Conservation (phyloP, 177 flowering plant species). For the Vitis hybrid region DNA sequence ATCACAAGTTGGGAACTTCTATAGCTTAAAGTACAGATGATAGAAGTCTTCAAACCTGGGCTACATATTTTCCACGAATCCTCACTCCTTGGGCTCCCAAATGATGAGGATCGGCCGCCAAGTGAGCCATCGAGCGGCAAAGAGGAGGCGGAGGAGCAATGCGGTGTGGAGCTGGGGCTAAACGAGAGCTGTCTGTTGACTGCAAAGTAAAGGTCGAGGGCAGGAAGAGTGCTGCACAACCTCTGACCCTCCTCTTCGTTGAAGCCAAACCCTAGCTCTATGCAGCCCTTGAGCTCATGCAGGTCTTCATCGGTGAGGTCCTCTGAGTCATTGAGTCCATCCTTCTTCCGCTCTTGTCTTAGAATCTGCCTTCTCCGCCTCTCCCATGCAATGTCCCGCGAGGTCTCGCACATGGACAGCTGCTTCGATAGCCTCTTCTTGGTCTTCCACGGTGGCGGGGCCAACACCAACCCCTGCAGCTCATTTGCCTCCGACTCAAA, state of each 20-base stretch:
- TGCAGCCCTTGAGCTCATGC: conserved; percentile 49
- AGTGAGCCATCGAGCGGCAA: neutral
- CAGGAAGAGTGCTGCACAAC: conserved; percentile 49
- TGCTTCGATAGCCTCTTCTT: conserved; percentile 36
- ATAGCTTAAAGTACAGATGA: no score
- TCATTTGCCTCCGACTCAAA: conserved; percentile 31
- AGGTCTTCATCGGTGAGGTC: conserved; percentile 49
- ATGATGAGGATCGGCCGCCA: conserved; percentile 23
- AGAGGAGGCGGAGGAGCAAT: conserved; percentile 16
- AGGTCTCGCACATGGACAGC: conserved; percentile 44
- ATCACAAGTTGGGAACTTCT: neutral
- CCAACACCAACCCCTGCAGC: conserved; percentile 24
- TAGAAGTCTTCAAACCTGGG: conserved; percentile 23
- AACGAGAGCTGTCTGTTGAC: conserved; percentile 39
- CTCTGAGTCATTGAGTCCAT: conserved; percentile 12
- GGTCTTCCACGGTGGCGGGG: conserved; percentile 29
- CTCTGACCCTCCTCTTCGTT: conserved; percentile 44
- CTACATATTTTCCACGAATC: conserved; percentile 42
- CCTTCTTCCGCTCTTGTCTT: conserved; percentile 28
- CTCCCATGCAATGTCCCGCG: conserved; percentile 53
- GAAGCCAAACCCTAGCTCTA: conserved; percentile 62
- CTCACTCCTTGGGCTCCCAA: conserved; percentile 31
- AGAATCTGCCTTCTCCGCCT: conserved; percentile 37
- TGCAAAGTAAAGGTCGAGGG: conserved; percentile 55
- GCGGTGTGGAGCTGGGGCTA: conserved; percentile 39